Conservation (phyloP, 305 asterid genomes). For the Solanum hybrid region DNA sequence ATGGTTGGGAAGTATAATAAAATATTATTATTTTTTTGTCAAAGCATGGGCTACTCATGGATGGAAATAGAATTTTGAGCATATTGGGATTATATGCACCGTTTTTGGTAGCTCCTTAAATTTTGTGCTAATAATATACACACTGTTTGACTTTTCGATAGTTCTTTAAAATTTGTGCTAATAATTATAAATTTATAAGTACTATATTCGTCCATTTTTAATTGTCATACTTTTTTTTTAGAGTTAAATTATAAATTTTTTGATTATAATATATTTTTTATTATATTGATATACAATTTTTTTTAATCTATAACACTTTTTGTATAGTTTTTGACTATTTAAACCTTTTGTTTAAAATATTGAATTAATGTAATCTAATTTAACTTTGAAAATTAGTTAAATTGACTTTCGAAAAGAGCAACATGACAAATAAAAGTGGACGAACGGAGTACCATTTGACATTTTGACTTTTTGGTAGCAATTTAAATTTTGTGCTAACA, state of each 20-base stretch:
- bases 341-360: too few species aligned
- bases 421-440: too few species aligned
- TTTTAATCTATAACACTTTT: too few species aligned
- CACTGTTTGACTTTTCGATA: not conserved
- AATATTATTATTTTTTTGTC: not conserved
- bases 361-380: too few species aligned
- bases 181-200: not conserved
- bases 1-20: too few species aligned
- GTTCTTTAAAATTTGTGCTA: not conserved
- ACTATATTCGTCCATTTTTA: rapidly evolving
- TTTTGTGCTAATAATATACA: not conserved
- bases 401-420: rapidly evolving
- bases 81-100: not conserved
- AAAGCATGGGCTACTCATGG: not conserved
- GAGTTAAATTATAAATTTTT: rapidly evolving
- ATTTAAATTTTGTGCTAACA: not conserved
- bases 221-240: too few species aligned
- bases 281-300: too few species aligned
- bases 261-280: too few species aligned
- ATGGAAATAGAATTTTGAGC: not conserved
- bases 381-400: too few species aligned
- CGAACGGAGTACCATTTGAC: rapidly evolving
- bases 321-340: too few species aligned
- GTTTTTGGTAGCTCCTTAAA: not conserved
- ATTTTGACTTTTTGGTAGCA: too few species aligned